Percentiles rank a stretch among this genome's conserved stretches.
Evolutionary conservation across 169 alveolate genomes (phyloP).

Genomic region (Plasmodium gonderi): DNA sequence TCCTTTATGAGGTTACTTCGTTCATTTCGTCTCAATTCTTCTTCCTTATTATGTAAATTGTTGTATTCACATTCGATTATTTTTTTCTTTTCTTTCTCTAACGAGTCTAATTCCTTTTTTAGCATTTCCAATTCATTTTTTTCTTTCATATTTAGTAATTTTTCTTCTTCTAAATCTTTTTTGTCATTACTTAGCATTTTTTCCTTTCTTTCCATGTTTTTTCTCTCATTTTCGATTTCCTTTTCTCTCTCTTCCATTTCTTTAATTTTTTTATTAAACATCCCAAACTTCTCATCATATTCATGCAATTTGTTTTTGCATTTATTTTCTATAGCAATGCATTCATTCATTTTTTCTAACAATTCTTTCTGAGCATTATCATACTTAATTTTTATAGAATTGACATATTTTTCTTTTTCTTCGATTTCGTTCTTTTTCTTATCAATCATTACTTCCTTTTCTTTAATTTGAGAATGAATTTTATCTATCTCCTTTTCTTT

Average conservation of each 20-base stretch:
- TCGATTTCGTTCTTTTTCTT: slow-evolving; percentile 49
- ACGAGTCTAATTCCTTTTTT: slow-evolving; percentile 60
- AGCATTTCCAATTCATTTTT: slow-evolving; percentile 62
- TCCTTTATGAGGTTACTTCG: slow-evolving; percentile 49
- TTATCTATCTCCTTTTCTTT: slow-evolving; percentile 71
- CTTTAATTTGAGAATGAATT: slow-evolving; percentile 64
- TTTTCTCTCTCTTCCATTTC: slow-evolving; percentile 72
- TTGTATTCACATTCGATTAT: slow-evolving; percentile 63
- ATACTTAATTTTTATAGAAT: slow-evolving; percentile 54
- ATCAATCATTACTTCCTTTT: slow-evolving; percentile 37
- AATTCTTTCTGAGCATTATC: slow-evolving; percentile 69
- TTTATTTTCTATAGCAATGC: slow-evolving; percentile 67
- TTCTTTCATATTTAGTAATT: slow-evolving; percentile 48
- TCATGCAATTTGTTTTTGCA: slow-evolving; percentile 67
- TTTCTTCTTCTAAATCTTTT: slow-evolving; percentile 66
- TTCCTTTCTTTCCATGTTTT: slow-evolving; percentile 65
- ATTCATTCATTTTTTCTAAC: slow-evolving; percentile 70
- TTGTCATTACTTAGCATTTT: slow-evolving; percentile 30
- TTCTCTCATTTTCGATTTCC: slow-evolving; percentile 57
- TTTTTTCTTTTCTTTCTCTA: slow-evolving; percentile 66
- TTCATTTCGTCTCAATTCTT: slow-evolving; percentile 67
- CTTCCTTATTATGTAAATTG: slow-evolving; percentile 67
- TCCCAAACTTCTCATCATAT: slow-evolving; percentile 71
- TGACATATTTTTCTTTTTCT: slow-evolving; percentile 63
- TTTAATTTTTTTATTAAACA: slow-evolving; percentile 55